These are phyloP conservation scores for Saturnispora mendoncae DNA, from an alignment of 805 yeast species.

Conservation along the genomic window DNA sequence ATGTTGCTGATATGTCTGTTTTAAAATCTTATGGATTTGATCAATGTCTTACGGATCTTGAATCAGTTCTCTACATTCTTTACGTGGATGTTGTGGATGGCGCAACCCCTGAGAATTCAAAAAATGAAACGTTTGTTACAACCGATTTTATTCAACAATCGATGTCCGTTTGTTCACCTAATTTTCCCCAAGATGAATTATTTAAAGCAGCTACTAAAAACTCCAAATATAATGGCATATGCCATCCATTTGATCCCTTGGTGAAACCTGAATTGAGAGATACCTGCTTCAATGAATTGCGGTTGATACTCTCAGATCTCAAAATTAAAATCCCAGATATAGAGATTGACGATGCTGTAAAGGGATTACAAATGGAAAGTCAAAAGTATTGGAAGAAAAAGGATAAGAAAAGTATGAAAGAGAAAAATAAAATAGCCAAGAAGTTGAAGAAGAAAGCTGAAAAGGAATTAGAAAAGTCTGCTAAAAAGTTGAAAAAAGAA, in stretches of 20 bases:
- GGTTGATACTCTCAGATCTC: not conserved
- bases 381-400: not conserved
- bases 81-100: not conserved
- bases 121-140: not conserved
- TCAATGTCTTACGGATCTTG: conserved; percentile 2
- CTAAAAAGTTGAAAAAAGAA: not conserved
- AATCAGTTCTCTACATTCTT: not conserved
- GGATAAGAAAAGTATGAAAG: not conserved
- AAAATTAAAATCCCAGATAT: not conserved
- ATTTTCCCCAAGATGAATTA: not conserved
- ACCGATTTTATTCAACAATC: not conserved
- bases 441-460: too few relatives aligned
- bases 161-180: conserved; percentile 1
- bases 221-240: not conserved
- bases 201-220: not conserved
- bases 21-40: conserved; percentile 1
- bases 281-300: conserved; percentile 1
- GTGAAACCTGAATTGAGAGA: not conserved
- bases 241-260: conserved; percentile 1
- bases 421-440: not conserved
- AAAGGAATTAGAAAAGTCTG: not conserved
- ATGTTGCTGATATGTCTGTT: not conserved
- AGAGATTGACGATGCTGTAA: not conserved
- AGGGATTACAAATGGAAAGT: not conserved
- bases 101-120: not conserved